Percentiles rank a stretch among this genome's conserved stretches.
Conservation (phyloP, 1,139 yeast genomes). For the Scheffersomyces cryptocercus region DNA sequence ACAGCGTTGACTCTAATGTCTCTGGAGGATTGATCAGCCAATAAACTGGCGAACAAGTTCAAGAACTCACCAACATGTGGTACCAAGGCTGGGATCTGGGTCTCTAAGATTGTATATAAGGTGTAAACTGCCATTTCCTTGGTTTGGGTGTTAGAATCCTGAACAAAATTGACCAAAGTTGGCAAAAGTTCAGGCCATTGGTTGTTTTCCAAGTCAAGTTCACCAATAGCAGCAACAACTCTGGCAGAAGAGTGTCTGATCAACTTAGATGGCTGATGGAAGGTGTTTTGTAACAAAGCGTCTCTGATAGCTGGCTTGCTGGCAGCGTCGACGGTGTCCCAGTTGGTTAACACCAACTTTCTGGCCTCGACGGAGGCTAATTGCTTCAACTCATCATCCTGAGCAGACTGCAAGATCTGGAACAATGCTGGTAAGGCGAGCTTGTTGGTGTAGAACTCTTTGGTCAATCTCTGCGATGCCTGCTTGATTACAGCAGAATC, state of each 20-base stretch:
- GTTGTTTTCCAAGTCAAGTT: conserved; percentile 62
- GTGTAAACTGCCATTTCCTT: conserved; percentile 88
- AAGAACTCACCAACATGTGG: conserved; percentile 68
- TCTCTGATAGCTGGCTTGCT: conserved; percentile 63
- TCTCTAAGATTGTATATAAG: conserved; percentile 75
- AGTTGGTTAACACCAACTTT: conserved; percentile 71
- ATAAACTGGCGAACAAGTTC: conserved; percentile 64
- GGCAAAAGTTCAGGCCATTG: conserved; percentile 83
- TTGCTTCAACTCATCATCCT: conserved; percentile 66
- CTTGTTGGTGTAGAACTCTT: conserved; percentile 72
- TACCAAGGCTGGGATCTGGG: conserved; percentile 63
- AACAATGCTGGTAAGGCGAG: conserved; percentile 78
- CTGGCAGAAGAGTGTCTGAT: conserved; percentile 90
- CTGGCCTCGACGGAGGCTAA: conserved; percentile 95
- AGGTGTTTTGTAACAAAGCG: conserved; percentile 68
- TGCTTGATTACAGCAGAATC: conserved; percentile 76
- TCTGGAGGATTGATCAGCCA: conserved; percentile 64
- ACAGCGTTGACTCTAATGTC: conserved; percentile 84
- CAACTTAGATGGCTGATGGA: conserved; percentile 54
- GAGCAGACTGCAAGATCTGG: conserved; percentile 72
- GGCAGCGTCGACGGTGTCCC: conserved; percentile 62
- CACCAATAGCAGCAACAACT: conserved; percentile 84
- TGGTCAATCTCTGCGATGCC: conserved; percentile 75
- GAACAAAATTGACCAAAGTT: conserved; percentile 67
- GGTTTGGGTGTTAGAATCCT: conserved; percentile 57